Evolutionary conservation across 441 rosid species (phyloP).

Genomic region (Hura crepitans): DNA sequence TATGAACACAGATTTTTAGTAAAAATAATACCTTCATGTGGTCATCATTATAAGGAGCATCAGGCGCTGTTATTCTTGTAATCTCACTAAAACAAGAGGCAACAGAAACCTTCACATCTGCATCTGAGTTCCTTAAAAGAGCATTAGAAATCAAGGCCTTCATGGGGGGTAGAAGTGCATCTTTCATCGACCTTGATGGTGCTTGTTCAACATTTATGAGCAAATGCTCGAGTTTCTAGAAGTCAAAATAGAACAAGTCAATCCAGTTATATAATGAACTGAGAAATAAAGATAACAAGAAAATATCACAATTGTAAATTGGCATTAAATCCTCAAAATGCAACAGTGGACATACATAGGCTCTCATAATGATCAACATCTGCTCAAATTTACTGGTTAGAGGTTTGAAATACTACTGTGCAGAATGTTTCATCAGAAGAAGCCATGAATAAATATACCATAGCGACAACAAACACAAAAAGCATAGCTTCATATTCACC

Average conservation of each 20-base stretch:
- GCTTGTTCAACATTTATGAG: slow-evolving; percentile 75
- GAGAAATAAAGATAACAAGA: neutral
- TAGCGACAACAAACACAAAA: neutral
- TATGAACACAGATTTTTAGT: slow-evolving; percentile 4
- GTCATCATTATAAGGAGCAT: slow-evolving; percentile 83
- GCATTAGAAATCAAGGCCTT: slow-evolving; percentile 60
- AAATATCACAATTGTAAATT: neutral
- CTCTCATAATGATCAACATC: neutral
- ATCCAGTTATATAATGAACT: neutral
- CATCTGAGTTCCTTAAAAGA: slow-evolving; percentile 61
- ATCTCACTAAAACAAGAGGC: slow-evolving; percentile 90
- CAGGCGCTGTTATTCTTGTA: slow-evolving; percentile 95
- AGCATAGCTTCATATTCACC: neutral
- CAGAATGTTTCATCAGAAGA: neutral
- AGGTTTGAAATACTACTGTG: neutral
- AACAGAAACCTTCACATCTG: slow-evolving; percentile 69
- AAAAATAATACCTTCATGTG: slow-evolving; percentile 62
- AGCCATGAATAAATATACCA: neutral
- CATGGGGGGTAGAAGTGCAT: slow-evolving; percentile 61
- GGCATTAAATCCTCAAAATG: neutral
- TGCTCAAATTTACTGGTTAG: neutral
- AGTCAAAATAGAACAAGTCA: slow-evolving; percentile 13
- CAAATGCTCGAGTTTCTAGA: slow-evolving; percentile 57
- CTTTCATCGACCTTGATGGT: slow-evolving; percentile 64
- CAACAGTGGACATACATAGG: neutral